Evolutionary conservation across 148 eudicot species (phyloP), one percentile per base, ranked within the genome.

Genomic region (Limonium bicolor): DNA sequence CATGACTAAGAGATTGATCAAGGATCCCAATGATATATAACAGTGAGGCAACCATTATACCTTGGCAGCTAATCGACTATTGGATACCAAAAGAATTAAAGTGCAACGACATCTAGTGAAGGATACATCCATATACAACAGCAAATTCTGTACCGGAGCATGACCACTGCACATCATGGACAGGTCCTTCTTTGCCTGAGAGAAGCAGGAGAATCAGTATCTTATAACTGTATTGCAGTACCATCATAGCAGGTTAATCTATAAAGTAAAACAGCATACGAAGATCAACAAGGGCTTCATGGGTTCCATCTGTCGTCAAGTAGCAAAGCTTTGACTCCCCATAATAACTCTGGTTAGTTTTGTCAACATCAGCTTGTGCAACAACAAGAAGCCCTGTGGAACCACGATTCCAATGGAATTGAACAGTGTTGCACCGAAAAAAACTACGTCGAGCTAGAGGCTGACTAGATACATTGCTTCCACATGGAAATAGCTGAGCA

Each of bases 51-150:
- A n/a, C n/a, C n/a, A n/a, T n/a, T n/a, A n/a, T n/a, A n/a, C n/a
- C n/a, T n/a, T n/a, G n/a, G n/a, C n/a, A n/a, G n/a, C n/a, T n/a
- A 43, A 25, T 18, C 29, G 8, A 43, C 19, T 14, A 43, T 28
- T n/a, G 27, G 31, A 43, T 6, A 7, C 46, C 30, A 43, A 6
- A 5, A 11, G n/a, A 17, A 13, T 24, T 4, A 40, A 38, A 20
- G 26, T 21, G n/a, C n/a, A n/a, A n/a, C n/a, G n/a, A n/a, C n/a
- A n/a, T n/a, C n/a, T n/a, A 17, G 18, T 10, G 20, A 19, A 80
- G 94, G 95, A 90, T 90, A 90, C 97, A 80, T 61, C 97, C 97
- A 67, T 90, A 90, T 41, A 90, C 97, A 60, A 75, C 97, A 26
- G 95, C 97, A 57, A 90, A 90, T 48, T 84, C 92, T 66, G 76